Percentiles rank a stretch among this genome's conserved stretches.
phyloP scores from a whole-genome alignment of 2,329 filamentous ascomycete genomes.

The Scleromitrula shiraiana region DNA sequence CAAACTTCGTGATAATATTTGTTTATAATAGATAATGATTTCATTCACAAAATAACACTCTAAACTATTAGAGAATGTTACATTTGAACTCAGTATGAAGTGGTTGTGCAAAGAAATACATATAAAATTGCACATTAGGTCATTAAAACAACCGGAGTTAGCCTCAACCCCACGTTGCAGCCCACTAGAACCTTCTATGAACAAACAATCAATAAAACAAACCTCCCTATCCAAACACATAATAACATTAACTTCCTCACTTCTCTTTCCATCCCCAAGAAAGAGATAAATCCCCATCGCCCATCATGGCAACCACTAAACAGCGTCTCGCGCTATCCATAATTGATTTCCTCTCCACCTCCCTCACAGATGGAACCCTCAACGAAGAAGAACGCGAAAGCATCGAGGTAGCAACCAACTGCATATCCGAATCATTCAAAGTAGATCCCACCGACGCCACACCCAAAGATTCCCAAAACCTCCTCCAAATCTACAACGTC shows the following conservation, averaged over 20 bases:
- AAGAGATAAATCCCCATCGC: background rate
- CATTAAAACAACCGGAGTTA: background rate
- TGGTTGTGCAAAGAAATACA: too few species aligned
- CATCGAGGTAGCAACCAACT: constrained; percentile 88
- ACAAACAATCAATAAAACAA: too few species aligned
- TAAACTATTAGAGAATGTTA: too few species aligned
- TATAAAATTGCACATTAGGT: too few species aligned
- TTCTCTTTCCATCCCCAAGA: background rate
- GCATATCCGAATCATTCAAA: constrained; percentile 92
- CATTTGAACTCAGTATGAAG: too few species aligned
- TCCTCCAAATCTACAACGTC: constrained; percentile 86
- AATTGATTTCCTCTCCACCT: constrained; percentile 86
- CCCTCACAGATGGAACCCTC: constrained; percentile 80
- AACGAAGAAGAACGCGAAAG: constrained; percentile 83
- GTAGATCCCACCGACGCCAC: constrained; percentile 76
- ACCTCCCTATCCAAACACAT: too few species aligned
- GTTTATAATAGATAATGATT: too few species aligned
- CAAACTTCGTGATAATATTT: too few species aligned
- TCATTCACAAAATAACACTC: too few species aligned
- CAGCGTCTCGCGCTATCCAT: constrained; percentile 95
- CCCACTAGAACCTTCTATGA: background rate
- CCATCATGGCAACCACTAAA: constrained; percentile 30
- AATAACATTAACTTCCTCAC: too few species aligned
- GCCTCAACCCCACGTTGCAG: background rate
- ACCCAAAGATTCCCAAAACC: constrained; percentile 77